Base-by-base conservation (phyloP, 2,329 filamentous ascomycete genomes). In the Bretziella fagacearum region DNA sequence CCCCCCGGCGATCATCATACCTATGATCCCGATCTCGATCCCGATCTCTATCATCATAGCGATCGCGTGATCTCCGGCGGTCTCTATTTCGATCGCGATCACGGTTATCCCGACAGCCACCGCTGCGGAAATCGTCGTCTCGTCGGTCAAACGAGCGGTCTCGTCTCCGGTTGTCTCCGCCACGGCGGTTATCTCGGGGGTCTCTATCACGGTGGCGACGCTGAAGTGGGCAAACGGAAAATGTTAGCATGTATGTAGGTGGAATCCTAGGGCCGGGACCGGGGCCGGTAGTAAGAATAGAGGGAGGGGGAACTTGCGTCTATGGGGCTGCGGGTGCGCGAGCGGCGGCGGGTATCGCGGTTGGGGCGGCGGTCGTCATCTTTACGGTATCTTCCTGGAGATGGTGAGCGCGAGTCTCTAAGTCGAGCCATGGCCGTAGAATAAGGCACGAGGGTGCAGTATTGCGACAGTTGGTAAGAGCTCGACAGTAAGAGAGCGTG, bases 321-420 rank as follows among this genome's bases (percentile, higher is more conserved):
- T 57, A 62, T 58, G 45, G 71, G 71, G 55, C 74, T 81, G 57
- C 77, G 69, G 55, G 77, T 79, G 57, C 73, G 69, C 54, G 69
- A 71, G 51, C 74, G 70, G 50, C 73, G 70, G 52, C 72, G 69
- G 57, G 65, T 58, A 37, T 36, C 44, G 58, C 67, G 65, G 49
- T 65, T 63, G 57, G 68, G 65, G 52, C 67, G 64, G 53, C 69
- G 68, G 55, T 69, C 67, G 61, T 73, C 71, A 64, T 73, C 69
- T 63, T 77, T 73, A 57, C 71, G 72, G 59, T 65, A 48, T 52
- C 52, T 53, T 53, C 52, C 52, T 53, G 74, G 66, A 76, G 81
- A 67, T 83, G 83, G 84, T 87, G 83, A 89, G 82, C 83, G 73
- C 67, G 73, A 74, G 69, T 74, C 71, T 71, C 69, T 74, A 65